Percentiles rank a stretch among this genome's conserved stretches.
These are phyloP conservation scores for Eucalyptus sideroxylon DNA, from an alignment of 345 rosid genomes.

Conservation along the genomic window DNA sequence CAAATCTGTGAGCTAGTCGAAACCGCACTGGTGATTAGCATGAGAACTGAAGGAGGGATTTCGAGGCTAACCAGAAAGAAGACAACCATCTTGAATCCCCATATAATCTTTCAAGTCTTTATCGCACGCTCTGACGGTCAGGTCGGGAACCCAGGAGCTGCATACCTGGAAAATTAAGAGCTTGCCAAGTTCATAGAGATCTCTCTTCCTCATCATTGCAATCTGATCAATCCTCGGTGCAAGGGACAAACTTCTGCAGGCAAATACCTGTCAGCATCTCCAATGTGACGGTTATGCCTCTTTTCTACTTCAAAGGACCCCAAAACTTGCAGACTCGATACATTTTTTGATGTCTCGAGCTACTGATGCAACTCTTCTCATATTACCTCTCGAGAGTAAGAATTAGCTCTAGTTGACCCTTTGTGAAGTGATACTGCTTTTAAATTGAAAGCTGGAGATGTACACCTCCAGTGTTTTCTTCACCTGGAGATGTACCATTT, in stretches of 20 bases:
- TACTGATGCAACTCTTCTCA: neutral
- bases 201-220: neutral
- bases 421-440: neutral
- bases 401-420: neutral
- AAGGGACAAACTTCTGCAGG: neutral
- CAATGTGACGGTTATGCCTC: neutral
- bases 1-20: neutral
- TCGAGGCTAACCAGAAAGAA: neutral
- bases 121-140: neutral
- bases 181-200: neutral
- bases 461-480: neutral
- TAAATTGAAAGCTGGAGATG: neutral
- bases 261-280: neutral
- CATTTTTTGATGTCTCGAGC: neutral
- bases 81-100: neutral
- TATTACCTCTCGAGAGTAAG: neutral
- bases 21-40: neutral
- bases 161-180: neutral
- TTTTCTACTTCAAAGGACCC: neutral
- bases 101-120: neutral
- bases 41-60: neutral
- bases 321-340: neutral
- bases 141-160: neutral
- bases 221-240: neutral
- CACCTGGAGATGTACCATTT: neutral